Percentiles rank a stretch among this genome's conserved stretches.
These are phyloP conservation scores for Stipa capillata DNA, from an alignment of 176 grass and related monocot species.

Conservation along the genomic window DNA sequence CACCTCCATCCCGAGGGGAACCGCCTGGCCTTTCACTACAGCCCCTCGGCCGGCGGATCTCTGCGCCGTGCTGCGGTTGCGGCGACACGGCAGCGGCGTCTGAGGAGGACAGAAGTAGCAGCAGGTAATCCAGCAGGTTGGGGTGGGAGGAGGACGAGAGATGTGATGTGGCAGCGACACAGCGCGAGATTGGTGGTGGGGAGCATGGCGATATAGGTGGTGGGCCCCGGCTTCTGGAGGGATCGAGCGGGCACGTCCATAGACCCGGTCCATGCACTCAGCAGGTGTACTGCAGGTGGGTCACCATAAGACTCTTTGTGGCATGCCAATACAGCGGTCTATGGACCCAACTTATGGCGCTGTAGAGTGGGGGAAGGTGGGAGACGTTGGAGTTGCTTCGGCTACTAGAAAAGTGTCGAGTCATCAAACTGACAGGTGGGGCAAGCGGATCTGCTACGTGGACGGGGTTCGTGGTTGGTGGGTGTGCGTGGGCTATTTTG, in stretches of 20 bases:
- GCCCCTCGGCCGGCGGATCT: neutral
- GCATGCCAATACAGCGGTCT: neutral
- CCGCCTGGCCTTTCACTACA: no score
- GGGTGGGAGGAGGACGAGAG: neutral
- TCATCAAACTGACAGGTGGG: neutral
- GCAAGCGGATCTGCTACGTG: neutral
- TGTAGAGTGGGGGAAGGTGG: neutral
- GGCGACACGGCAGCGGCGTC: neutral
- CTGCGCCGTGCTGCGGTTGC: neutral
- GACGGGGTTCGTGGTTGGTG: neutral
- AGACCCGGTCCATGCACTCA: neutral
- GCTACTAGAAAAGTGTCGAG: neutral
- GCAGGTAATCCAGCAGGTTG: neutral
- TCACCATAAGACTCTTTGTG: rapidly evolving
- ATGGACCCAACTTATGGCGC: neutral
- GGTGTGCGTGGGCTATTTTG: neutral
- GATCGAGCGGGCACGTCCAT: rapidly evolving
- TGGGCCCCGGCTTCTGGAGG: neutral
- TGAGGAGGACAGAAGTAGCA: neutral
- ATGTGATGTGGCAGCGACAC: slow-evolving; percentile 5
- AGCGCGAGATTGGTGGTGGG: slow-evolving; percentile 14
- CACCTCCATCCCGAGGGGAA: neutral
- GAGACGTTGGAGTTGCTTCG: neutral
- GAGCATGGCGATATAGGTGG: neutral
- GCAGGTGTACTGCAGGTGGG: neutral